Base-by-base conservation (phyloP, 2,329 filamentous ascomycete genomes). In the Didymellaceae sp. region DNA sequence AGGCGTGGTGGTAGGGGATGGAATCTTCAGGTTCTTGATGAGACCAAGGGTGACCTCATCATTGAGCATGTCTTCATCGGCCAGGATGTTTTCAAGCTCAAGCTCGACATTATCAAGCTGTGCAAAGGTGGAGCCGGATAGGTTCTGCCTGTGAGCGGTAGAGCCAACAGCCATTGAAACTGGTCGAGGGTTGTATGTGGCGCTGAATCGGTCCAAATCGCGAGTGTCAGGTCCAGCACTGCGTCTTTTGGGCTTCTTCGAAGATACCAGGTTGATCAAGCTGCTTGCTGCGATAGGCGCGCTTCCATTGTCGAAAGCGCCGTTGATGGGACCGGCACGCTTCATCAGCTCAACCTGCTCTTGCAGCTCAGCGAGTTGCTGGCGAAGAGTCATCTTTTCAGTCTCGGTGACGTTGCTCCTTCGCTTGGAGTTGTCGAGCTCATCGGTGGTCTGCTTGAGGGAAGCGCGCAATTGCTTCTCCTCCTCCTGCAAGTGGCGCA, bases 1-100 rank as follows among this genome's bases (percentile, higher is more conserved):
- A 16, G 93, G 92, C 44, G 85, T 93, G 25, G 89, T 87, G 69
- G 86, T 90, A 35, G 94, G 93, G 9, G 88, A 86, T 16, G 94
- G 94, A 57, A 99, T 97, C 82, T 96, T 97, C 62, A 99, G 84
- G 72, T 97, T 97, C 70, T 89, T 87, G 73, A 99, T 97, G 54
- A 99, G 82, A 55, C 94, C 94, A 83, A 97, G 89, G 0, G 92
- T 94, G 41, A 99, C 91, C 77, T 99, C 94, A 65, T 97, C 92
- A 66, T 99, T 97, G 59, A 99, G 82, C 54, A 89, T 90, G 64
- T 97, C 92, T 75, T 99, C 94, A 68, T 97, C 93, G 34, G 92
- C 91, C 58, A 99, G 86, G 45, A 99, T 84, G 59, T 88, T 89
- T 77, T 97, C 93, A 51, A 99, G 84, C 77, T 99, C 95, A 73